Evolutionary conservation across 116 monocot genomes (phyloP), one percentile per base, ranked within the genome.

Genomic region (Phalaenopsis hybrid): DNA sequence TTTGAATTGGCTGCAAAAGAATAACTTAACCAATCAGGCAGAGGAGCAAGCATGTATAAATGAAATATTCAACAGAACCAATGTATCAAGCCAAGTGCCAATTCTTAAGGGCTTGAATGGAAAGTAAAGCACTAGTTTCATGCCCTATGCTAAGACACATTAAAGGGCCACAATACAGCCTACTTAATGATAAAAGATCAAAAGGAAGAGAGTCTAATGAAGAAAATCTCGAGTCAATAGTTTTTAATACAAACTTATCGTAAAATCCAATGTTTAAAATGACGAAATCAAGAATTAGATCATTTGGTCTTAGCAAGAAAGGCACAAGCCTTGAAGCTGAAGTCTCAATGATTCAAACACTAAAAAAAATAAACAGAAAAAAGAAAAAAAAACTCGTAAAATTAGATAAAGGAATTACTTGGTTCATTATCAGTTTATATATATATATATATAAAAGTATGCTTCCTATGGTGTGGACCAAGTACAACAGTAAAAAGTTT

Each of bases 1-100:
- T 94, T 94, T 43, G 94, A 94, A 89, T 97, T 97, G 79, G 94
- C 97, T 97, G 88, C 79, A 91, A 37, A 50, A 79, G 74, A 44
- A 75, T 10, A 65, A 81, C 13, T 6, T 7, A 46, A 75, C 21
- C 20, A 48, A 75, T 75, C 51, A 75, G 34, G 45, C 31, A 25
- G 31, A 52, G 4, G 51, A 51, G 9, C 13, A 51, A 8, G 51
- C 1, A 49, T 0, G 10, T 11, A 23, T 8, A 46, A 7, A 73
- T 37, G 15, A 73, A 73, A 33, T 17, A 37, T 5, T 73, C 43
- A 8, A 75, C 0, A 21, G 44, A n/a, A n/a, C 8, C 21, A 75
- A 41, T 6, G 15, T 41, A 72, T 72, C 72, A 41, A 13, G 4
- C 41, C 4, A 72, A 41, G 41, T 72, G 41, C 28, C 72, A 72